Percentiles rank a stretch among this genome's conserved stretches.
Conservation (phyloP, 2,329 filamentous ascomycete genomes). For the Alternaria sp. region DNA sequence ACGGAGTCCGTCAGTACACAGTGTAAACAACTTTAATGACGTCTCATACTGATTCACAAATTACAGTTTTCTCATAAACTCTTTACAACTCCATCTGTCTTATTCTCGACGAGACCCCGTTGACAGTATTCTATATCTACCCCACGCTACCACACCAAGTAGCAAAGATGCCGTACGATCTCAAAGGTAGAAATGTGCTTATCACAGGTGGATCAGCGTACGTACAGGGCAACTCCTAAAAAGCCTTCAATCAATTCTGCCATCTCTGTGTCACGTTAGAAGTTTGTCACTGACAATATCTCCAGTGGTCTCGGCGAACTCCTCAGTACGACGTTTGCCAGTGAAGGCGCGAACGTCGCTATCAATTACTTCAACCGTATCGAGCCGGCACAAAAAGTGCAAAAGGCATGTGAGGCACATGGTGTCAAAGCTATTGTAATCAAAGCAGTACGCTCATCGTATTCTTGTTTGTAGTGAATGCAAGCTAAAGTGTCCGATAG, state of each 20-base stretch:
- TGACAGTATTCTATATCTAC: background rate
- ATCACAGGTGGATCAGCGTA: constrained; percentile 71
- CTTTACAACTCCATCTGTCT: background rate
- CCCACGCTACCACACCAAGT: background rate
- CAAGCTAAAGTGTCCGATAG: constrained; percentile 31
- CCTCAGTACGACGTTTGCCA: constrained; percentile 71
- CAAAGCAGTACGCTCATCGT: constrained; percentile 62
- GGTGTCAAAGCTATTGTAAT: constrained; percentile 63
- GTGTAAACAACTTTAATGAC: background rate
- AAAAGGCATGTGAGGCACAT: constrained; percentile 63
- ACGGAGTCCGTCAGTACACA: background rate
- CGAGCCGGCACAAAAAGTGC: constrained; percentile 66
- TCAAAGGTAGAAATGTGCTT: constrained; percentile 68
- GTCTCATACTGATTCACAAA: background rate
- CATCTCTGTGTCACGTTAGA: background rate
- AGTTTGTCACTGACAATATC: background rate
- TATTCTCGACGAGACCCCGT: background rate
- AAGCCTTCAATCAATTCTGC: background rate
- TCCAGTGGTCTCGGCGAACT: constrained; percentile 74
- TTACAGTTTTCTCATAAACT: background rate
- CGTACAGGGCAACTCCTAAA: constrained; percentile 19
- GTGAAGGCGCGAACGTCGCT: constrained; percentile 71
- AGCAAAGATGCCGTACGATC: constrained; percentile 66
- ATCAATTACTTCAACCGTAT: constrained; percentile 75
- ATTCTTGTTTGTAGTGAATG: background rate